Conservation (phyloP, 2,329 filamentous ascomycete species). For the Bipolaris zeicola region DNA sequence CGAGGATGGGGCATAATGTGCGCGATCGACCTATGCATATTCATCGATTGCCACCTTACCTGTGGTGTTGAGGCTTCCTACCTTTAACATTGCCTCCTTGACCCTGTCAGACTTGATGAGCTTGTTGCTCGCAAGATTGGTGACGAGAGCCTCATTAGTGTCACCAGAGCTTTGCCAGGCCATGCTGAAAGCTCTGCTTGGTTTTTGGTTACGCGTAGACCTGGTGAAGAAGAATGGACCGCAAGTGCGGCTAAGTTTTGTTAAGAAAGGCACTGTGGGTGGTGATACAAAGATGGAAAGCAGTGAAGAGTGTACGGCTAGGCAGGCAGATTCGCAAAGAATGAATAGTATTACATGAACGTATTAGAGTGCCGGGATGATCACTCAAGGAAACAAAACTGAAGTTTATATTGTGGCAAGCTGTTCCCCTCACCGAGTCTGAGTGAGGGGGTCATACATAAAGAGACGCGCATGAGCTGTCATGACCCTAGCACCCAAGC, state of each 20-base stretch:
- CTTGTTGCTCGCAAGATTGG: constrained; percentile 73
- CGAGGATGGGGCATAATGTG: constrained; percentile 72
- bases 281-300: constrained; percentile 10
- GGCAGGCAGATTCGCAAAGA: neutral
- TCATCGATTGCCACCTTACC: neutral
- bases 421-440: constrained; percentile 4
- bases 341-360: neutral
- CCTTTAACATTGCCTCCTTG: constrained; percentile 78
- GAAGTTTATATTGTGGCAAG: constrained; percentile 2
- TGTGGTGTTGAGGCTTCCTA: constrained; percentile 43
- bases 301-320: constrained; percentile 14
- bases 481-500: neutral
- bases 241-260: constrained; percentile 26
- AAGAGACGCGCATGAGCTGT: neutral
- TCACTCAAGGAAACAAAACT: neutral
- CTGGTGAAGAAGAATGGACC: constrained; percentile 10
- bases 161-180: constrained; percentile 85
- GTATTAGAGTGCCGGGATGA: neutral
- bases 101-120: constrained; percentile 76
- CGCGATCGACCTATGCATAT: constrained; percentile 75
- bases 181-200: constrained; percentile 61
- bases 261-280: constrained; percentile 31
- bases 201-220: neutral
- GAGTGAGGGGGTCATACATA: constrained; percentile 11
- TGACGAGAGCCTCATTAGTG: constrained; percentile 75